Evolutionary conservation across 768 basidiomycete genomes (phyloP).

Genomic region (Suillus fuscotomentosus): DNA sequence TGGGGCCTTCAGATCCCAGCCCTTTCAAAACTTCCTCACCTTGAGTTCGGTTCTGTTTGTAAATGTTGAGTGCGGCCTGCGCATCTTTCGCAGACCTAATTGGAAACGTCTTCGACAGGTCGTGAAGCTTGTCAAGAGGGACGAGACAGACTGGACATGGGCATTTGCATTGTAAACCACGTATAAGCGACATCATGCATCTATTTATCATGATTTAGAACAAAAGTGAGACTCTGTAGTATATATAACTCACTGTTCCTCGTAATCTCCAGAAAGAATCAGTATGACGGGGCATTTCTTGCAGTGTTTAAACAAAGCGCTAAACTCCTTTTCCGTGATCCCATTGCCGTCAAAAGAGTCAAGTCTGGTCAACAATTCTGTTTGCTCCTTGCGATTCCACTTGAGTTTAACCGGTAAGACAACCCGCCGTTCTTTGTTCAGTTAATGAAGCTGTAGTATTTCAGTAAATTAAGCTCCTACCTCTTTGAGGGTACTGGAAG

Average conservation of each 20-base stretch:
- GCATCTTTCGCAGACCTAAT: neutral
- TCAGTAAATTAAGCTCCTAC: too few relatives aligned
- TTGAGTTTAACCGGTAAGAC: too few relatives aligned
- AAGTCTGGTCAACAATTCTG: too few relatives aligned
- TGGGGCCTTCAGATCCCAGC: neutral
- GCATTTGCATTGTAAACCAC: slow-evolving; percentile 21
- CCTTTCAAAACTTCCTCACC: slow-evolving; percentile 5
- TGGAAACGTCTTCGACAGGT: slow-evolving; percentile 11
- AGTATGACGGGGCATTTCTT: slow-evolving; percentile 18
- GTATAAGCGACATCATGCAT: slow-evolving; percentile 34
- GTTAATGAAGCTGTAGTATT: too few relatives aligned
- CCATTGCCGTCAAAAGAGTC: too few relatives aligned
- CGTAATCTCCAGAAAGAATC: slow-evolving; percentile 26
- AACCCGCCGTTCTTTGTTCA: too few relatives aligned
- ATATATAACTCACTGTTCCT: slow-evolving; percentile 21
- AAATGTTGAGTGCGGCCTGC: neutral
- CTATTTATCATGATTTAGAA: slow-evolving; percentile 4
- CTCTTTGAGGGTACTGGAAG: too few relatives aligned
- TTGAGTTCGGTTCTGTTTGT: neutral
- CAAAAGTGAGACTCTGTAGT: too few relatives aligned
- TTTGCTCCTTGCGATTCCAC: too few relatives aligned
- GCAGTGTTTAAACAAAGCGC: too few relatives aligned
- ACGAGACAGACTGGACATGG: slow-evolving; percentile 39
- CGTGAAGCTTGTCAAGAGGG: slow-evolving; percentile 20
- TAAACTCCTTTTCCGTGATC: too few relatives aligned